These are phyloP conservation scores for Cladophialophora immunda DNA, from an alignment of 2,329 filamentous ascomycete species.

Conservation along the genomic window DNA sequence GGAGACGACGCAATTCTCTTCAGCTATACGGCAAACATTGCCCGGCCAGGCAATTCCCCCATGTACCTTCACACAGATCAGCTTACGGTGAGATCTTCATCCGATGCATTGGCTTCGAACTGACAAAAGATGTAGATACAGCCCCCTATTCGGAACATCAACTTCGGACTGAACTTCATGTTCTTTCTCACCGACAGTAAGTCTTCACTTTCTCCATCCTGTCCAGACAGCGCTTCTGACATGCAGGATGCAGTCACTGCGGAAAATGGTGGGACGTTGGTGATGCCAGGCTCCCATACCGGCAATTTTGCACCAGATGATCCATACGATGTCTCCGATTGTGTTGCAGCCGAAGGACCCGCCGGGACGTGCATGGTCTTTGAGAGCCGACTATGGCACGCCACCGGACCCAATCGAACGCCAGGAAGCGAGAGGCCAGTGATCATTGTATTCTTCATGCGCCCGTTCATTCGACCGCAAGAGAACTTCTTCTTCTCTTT, in stretches of 20 bases:
- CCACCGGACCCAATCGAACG: constrained; percentile 11
- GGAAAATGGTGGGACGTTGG: constrained; percentile 1
- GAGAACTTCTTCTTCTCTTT: constrained; percentile 10
- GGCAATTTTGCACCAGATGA: neutral
- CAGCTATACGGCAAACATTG: constrained; percentile 10
- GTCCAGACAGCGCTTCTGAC: too few species aligned
- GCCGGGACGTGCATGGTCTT: constrained; percentile 17
- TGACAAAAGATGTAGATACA: neutral
- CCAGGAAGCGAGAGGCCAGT: constrained; percentile 12
- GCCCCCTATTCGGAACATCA: neutral
- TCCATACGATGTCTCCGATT: constrained; percentile 1
- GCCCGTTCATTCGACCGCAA: constrained; percentile 19
- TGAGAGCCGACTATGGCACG: constrained; percentile 12
- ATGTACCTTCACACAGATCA: constrained; percentile 4
- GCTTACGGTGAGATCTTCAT: neutral
- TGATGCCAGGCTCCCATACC: neutral
- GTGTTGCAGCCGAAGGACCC: neutral
- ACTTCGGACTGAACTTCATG: neutral
- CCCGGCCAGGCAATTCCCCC: neutral
- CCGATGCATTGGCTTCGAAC: too few species aligned
- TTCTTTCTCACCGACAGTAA: neutral
- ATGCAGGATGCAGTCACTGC: neutral
- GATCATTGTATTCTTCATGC: constrained; percentile 15
- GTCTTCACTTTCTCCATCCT: too few species aligned
- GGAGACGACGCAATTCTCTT: constrained; percentile 9